phyloP scores from a whole-genome alignment of 257 asterid genomes.

The Anisodus acutangulus region DNA sequence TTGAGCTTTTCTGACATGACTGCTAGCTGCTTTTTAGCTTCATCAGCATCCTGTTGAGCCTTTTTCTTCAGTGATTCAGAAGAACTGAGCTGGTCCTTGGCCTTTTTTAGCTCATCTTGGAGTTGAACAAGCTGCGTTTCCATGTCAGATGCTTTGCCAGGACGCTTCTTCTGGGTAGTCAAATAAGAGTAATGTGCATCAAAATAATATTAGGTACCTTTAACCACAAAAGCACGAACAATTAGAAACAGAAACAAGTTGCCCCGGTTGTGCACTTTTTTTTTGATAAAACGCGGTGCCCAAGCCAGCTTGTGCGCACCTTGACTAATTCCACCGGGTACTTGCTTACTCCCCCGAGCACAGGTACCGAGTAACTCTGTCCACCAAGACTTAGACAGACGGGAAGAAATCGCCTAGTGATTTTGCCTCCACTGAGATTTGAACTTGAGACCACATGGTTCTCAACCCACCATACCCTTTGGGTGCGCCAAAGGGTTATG shows the following conservation, averaged over 20 bases:
- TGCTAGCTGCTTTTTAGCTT: slow-evolving; percentile 61
- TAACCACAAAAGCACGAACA: not conserved
- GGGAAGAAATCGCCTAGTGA: too few species aligned
- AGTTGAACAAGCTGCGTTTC: slow-evolving; percentile 75
- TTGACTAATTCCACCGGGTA: too few species aligned
- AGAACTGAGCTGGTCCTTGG: slow-evolving; percentile 68
- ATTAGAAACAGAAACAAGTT: not conserved
- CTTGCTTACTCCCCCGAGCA: too few species aligned
- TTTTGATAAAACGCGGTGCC: too few species aligned
- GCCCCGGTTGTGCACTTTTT: too few species aligned
- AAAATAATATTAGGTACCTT: not conserved
- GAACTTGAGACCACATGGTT: not conserved
- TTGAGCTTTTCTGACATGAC: slow-evolving; percentile 65
- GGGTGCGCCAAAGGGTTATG: not conserved
- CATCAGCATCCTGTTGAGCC: slow-evolving; percentile 77
- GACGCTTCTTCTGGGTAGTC: slow-evolving; percentile 59
- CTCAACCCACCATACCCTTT: too few species aligned
- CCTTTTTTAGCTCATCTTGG: slow-evolving; percentile 74
- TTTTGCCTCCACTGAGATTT: too few species aligned
- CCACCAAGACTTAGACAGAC: too few species aligned
- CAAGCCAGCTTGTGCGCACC: too few species aligned
- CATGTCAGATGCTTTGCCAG: slow-evolving; percentile 55
- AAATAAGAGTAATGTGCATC: not conserved
- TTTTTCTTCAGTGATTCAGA: slow-evolving; percentile 69
- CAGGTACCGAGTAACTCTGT: too few species aligned